phyloP scores from a whole-genome alignment of 1,139 yeast species.

The Hyphopichia burtonii region DNA sequence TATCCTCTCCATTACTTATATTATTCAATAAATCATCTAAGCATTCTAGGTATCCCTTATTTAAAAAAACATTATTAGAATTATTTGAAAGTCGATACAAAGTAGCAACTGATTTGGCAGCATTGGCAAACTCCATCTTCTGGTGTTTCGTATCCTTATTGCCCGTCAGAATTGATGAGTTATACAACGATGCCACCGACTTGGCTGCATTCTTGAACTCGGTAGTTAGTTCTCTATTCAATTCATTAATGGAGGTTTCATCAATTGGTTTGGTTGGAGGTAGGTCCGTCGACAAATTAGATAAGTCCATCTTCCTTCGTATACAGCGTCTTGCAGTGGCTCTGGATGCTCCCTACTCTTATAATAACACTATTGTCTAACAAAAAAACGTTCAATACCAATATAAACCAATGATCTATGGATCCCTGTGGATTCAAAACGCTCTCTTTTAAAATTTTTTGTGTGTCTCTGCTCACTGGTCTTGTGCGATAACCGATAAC shows the following conservation, averaged over 20 bases:
- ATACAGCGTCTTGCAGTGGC: background rate
- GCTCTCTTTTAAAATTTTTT: too few species aligned
- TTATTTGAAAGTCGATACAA: constrained; percentile 54
- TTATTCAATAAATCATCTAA: constrained; percentile 52
- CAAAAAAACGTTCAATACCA: too few species aligned
- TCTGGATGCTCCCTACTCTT: background rate
- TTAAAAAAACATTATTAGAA: constrained; percentile 39
- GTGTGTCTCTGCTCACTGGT: too few species aligned
- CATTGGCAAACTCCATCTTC: constrained; percentile 56
- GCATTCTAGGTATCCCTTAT: constrained; percentile 58
- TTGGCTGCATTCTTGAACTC: constrained; percentile 49
- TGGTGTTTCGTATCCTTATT: constrained; percentile 9
- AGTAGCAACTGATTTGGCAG: constrained; percentile 65
- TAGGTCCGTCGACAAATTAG: constrained; percentile 50
- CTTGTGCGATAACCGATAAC: too few species aligned
- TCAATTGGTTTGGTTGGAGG: constrained; percentile 49
- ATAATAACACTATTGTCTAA: too few species aligned
- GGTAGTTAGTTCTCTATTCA: constrained; percentile 40
- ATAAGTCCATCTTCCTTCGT: constrained; percentile 46
- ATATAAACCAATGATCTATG: too few species aligned
- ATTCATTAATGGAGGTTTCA: constrained; percentile 41
- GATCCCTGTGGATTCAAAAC: too few species aligned
- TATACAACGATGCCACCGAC: constrained; percentile 43
- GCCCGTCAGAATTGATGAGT: constrained; percentile 19
- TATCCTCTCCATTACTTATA: constrained; percentile 47